phyloP scores from a whole-genome alignment of 129 eudicot genomes.

The Lactuca sativa region DNA sequence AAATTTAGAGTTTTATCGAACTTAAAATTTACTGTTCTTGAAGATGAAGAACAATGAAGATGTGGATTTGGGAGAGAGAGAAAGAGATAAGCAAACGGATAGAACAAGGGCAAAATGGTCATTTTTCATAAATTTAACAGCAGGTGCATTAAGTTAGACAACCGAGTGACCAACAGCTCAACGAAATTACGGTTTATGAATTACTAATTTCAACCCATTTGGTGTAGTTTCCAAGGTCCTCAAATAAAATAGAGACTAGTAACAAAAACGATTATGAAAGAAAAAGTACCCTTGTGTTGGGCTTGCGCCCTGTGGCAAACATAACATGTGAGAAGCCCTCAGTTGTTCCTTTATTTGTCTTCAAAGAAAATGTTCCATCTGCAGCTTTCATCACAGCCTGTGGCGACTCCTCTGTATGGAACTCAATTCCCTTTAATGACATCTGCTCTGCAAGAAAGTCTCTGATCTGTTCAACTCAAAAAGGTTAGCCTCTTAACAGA shows the following conservation, averaged over 20 bases:
- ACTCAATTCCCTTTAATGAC: slow-evolving; percentile 89
- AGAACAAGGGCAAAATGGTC: too few species aligned
- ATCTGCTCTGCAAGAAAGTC: slow-evolving; percentile 93
- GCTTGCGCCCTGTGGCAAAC: slow-evolving; percentile 98
- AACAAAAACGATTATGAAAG: neutral
- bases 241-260: neutral
- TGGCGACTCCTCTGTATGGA: slow-evolving; percentile 93
- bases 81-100: too few species aligned
- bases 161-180: too few species aligned
- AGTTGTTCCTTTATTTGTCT: slow-evolving; percentile 87
- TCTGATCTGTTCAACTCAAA: slow-evolving; percentile 57
- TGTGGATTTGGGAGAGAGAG: too few species aligned
- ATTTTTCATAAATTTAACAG: too few species aligned
- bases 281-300: slow-evolving; percentile 74
- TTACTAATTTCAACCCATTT: too few species aligned
- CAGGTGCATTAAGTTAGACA: too few species aligned
- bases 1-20: too few species aligned
- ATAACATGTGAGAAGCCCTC: slow-evolving; percentile 96
- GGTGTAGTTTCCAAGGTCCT: too few species aligned
- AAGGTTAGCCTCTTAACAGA: neutral
- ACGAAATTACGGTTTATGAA: too few species aligned
- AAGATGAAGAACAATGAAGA: too few species aligned
- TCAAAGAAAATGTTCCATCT: slow-evolving; percentile 76
- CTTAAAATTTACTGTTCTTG: too few species aligned
- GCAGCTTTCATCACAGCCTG: slow-evolving; percentile 77